Base-by-base conservation (phyloP, 768 basidiomycete genomes). In the Udeniomyces megalosporus region DNA sequence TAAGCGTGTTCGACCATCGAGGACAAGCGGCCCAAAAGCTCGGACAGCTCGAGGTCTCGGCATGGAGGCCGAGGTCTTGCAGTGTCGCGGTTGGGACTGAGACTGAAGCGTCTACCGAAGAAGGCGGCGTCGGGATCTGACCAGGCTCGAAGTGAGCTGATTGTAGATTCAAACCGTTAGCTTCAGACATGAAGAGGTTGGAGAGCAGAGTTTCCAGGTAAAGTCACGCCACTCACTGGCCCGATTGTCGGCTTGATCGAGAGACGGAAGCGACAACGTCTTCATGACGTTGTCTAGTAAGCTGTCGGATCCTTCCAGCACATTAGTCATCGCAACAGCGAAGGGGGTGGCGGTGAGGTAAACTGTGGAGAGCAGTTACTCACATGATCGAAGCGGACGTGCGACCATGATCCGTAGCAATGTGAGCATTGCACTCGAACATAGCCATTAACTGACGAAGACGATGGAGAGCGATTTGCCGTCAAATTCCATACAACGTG, bases 21-120 rank as follows among this genome's bases (percentile, higher is more conserved):
- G 62, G 62, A 31, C 62, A 63, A 32, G 62, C 62, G n/a, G 62
- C 56, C 62, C 62, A 63, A 49, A 63, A 63, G n/a, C n/a, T n/a
- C 11, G 62, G 57, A 44, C 53, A 58, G 35, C 46, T 38, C 12
- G 47, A 28, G 26, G 57, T 58, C 62, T 63, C 62, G 17, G 56
- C 26, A 29, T 58, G 46, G 20, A 63, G 45, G 5, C 55, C 49
- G 22, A 57, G 48, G 11, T 34, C 29, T 12, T 50, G 42, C 45
- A 52, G 52, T 3, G 42, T 17, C n/a, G n/a, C n/a, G n/a, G n/a
- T 42, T 42, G 38, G 17, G 38, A 17, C 17, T 42, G 38, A 42
- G 38, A 42, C 38, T 8, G 38, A 42, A 42, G 38, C 38, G 38
- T 8, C 8, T 42, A 17, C 38, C 8, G 17, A 42, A 42, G 38